These are phyloP conservation scores for Pichia sp. DNA, from an alignment of 1,139 yeast genomes.

Conservation along the genomic window DNA sequence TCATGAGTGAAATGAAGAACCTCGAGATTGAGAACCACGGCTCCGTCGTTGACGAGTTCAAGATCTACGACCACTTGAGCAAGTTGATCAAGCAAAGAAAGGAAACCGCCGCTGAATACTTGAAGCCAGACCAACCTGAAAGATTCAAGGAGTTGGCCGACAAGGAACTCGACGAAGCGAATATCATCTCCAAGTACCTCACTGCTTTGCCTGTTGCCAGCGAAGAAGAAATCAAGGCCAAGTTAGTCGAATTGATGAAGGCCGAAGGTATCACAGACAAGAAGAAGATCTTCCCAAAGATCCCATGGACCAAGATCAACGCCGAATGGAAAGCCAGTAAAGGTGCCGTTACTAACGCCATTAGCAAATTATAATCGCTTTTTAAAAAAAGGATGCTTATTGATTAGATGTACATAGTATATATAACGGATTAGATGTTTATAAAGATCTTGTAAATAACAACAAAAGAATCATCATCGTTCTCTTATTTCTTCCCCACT, in stretches of 20 bases:
- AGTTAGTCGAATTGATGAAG: slow-evolving; percentile 38
- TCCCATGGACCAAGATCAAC: slow-evolving; percentile 49
- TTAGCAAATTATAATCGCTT: slow-evolving; percentile 22
- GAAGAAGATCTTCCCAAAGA: slow-evolving; percentile 40
- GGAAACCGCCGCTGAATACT: slow-evolving; percentile 53
- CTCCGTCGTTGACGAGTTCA: slow-evolving; percentile 46
- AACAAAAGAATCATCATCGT: too few species aligned
- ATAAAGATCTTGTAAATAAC: slow-evolving; percentile 1
- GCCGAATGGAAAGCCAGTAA: slow-evolving; percentile 54
- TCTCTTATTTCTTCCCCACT: slow-evolving; percentile 49
- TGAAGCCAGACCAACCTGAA: slow-evolving; percentile 50
- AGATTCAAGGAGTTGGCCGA: slow-evolving; percentile 42
- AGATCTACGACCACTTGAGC: slow-evolving; percentile 45
- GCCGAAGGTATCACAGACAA: slow-evolving; percentile 31
- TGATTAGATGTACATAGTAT: slow-evolving; percentile 1
- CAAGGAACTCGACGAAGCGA: slow-evolving; percentile 52
- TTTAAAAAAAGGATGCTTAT: too few species aligned
- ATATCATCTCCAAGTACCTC: slow-evolving; percentile 43
- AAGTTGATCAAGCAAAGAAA: slow-evolving; percentile 53
- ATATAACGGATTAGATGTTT: not conserved
- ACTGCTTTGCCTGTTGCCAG: slow-evolving; percentile 49
- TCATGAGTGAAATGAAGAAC: slow-evolving; percentile 59
- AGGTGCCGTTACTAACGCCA: slow-evolving; percentile 29
- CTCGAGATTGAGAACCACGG: slow-evolving; percentile 50
- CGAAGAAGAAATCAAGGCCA: slow-evolving; percentile 45